Base-by-base conservation (phyloP, 1,284 basidiomycete genomes). In the Nidula niveotomentosa region DNA sequence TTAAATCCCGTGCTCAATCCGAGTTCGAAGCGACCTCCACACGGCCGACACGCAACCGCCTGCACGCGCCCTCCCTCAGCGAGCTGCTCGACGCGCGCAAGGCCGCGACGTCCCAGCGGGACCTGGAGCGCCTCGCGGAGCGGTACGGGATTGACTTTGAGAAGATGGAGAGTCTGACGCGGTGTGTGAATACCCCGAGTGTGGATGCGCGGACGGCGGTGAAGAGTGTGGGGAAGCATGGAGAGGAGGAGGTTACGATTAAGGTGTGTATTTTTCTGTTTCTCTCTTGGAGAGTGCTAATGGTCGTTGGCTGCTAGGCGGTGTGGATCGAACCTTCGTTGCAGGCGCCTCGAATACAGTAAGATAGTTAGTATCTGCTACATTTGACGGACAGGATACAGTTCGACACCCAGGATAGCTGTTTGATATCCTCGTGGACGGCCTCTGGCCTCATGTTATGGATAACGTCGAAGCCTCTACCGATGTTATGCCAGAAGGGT, bases 181-280 rank as follows among this genome's bases (percentile, higher is more conserved):
- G 76, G 49, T 83, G 79, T 69, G 81, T 94, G 61, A 93, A 82
- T 66, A 89, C 83, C 53, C 89, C 90, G 3, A 91, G 85, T 65
- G 75, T 90, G 6, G 77, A 82, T 39, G 78, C 78, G 44, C 73
- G 73, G 2, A 77, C 79, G 36, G 75, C 76, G 13, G 72, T 75
- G 46, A 76, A 77, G 58, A 74, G 71, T 15, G 75, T 80, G 30
- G 77, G 76, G 23, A 70, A 85, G 57, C 77, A 84, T 23, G 90
- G 88, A 0, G 77, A 85, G 54, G 87, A 90, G 65, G 76, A 67
- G 35, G 62, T 81, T 13, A 81, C 81, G 49, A 83, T 84, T 75
- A 78, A 74, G 74, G 89, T 86, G 59, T 57, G 81, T 67, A 10
- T 36, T 9, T 36, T 15, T 8, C 37, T 39, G 37, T 39, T n/a